These are phyloP conservation scores for Ambrosia hybrid DNA, from an alignment of 140 eudicot genomes.

Conservation along the genomic window DNA sequence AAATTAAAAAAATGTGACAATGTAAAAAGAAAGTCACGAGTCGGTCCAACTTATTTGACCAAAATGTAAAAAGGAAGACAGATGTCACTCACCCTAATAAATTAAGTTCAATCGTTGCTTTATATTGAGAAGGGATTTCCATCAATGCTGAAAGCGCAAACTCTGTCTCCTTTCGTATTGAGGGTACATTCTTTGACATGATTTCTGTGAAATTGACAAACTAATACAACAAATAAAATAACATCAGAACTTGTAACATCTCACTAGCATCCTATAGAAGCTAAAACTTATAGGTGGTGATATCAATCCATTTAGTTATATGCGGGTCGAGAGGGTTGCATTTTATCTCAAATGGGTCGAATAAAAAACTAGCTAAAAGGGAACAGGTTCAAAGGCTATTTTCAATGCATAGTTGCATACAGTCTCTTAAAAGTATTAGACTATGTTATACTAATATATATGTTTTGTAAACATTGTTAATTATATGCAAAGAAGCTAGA, in stretches of 20 bases:
- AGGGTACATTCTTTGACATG: conserved; percentile 63
- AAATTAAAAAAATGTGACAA: background rate
- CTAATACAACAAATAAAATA: conserved; percentile 31
- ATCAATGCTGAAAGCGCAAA: conserved; percentile 90
- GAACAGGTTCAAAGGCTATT: too few relatives aligned
- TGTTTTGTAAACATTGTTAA: too few relatives aligned
- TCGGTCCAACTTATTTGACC: conserved; percentile 14
- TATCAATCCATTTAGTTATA: too few relatives aligned
- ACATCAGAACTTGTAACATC: background rate
- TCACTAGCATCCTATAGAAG: background rate
- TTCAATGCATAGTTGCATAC: too few relatives aligned
- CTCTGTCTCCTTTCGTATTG: conserved; percentile 77
- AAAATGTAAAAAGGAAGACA: conserved; percentile 13
- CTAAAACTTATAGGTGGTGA: too few relatives aligned
- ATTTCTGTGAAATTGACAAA: conserved; percentile 94
- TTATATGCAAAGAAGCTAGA: too few relatives aligned
- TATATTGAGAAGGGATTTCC: conserved; percentile 96
- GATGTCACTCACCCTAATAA: conserved; percentile 64
- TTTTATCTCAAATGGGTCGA: too few relatives aligned
- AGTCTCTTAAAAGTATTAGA: too few relatives aligned
- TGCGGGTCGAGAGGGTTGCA: too few relatives aligned
- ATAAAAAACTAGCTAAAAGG: too few relatives aligned
- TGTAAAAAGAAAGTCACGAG: background rate
- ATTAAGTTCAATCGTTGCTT: conserved; percentile 85
- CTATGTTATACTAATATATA: too few relatives aligned